Conservation (phyloP, 1,284 basidiomycete genomes). For the Malassezia globosa region DNA sequence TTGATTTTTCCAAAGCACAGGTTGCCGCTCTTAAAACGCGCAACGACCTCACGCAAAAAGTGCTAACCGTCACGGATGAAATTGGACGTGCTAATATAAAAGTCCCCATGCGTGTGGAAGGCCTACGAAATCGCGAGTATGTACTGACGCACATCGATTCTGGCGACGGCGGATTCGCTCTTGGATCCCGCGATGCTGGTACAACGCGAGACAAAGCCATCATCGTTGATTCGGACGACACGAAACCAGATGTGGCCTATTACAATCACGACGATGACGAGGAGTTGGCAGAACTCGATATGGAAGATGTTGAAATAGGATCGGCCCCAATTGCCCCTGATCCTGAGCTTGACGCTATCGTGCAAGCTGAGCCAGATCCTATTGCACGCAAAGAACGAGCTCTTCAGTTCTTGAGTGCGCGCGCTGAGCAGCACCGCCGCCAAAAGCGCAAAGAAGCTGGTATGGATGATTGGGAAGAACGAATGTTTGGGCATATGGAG, state of each 20-base stretch:
- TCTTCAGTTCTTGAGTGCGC: slow-evolving; percentile 22
- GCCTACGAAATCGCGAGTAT: slow-evolving; percentile 86
- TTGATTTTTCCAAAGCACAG: slow-evolving; percentile 92
- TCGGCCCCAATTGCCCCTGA: slow-evolving; percentile 12
- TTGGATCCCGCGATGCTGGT: slow-evolving; percentile 74
- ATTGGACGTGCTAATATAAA: slow-evolving; percentile 75
- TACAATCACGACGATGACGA: slow-evolving; percentile 21
- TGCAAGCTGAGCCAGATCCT: slow-evolving; percentile 23
- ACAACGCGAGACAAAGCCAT: slow-evolving; percentile 68
- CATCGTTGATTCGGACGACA: slow-evolving; percentile 52
- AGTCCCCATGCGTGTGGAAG: slow-evolving; percentile 82
- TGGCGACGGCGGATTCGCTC: slow-evolving; percentile 77
- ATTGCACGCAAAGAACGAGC: slow-evolving; percentile 30
- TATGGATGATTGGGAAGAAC: slow-evolving; percentile 21
- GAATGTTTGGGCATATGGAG: slow-evolving; percentile 4
- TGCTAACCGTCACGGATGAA: slow-evolving; percentile 81
- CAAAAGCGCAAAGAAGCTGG: slow-evolving; percentile 30
- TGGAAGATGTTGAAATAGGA: slow-evolving; percentile 42
- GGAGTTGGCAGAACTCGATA: slow-evolving; percentile 23
- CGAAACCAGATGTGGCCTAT: slow-evolving; percentile 25
- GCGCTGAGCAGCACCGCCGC: slow-evolving; percentile 30
- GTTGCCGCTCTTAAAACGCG: slow-evolving; percentile 64
- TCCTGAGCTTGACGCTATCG: slow-evolving; percentile 23
- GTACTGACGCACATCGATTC: slow-evolving; percentile 75
- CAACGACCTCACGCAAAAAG: slow-evolving; percentile 83